These are phyloP conservation scores for Tolypocladium paradoxum DNA, from an alignment of 2,329 filamentous ascomycete genomes.

Conservation along the genomic window DNA sequence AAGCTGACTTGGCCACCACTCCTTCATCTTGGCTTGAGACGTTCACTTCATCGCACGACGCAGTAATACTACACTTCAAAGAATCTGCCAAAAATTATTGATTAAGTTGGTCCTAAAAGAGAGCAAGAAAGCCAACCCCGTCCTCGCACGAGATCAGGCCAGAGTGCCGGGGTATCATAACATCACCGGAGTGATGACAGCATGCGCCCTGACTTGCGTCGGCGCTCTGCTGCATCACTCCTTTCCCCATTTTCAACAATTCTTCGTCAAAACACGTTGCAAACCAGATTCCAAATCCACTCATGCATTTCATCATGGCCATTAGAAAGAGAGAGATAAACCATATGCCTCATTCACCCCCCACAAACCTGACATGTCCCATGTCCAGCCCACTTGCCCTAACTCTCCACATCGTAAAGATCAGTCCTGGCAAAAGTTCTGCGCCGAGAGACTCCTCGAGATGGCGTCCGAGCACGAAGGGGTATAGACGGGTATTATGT, in stretches of 20 bases:
- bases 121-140: slow-evolving; percentile 18
- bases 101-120: slow-evolving; percentile 20
- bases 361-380: slow-evolving; percentile 16
- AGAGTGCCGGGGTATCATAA: slow-evolving; percentile 14
- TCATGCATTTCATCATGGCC: slow-evolving; percentile 19
- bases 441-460: slow-evolving; percentile 12
- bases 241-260: background rate
- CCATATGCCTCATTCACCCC: slow-evolving; percentile 23
- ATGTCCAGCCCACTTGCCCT: slow-evolving; percentile 17
- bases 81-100: slow-evolving; percentile 7
- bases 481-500: slow-evolving; percentile 30
- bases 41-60: background rate
- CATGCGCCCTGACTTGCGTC: background rate
- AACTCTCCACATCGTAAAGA: slow-evolving; percentile 16
- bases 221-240: background rate
- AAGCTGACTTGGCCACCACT: background rate
- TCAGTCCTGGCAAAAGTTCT: slow-evolving; percentile 11
- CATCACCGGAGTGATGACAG: slow-evolving; percentile 4
- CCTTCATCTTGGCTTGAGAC: background rate
- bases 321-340: slow-evolving; percentile 23
- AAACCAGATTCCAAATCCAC: slow-evolving; percentile 9
- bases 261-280: slow-evolving; percentile 2
- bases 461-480: slow-evolving; percentile 13
- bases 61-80: background rate
- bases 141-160: slow-evolving; percentile 9